These are phyloP conservation scores for Mediolabrus comicus DNA, from an alignment of 108 stramenopile genomes.

Conservation along the genomic window DNA sequence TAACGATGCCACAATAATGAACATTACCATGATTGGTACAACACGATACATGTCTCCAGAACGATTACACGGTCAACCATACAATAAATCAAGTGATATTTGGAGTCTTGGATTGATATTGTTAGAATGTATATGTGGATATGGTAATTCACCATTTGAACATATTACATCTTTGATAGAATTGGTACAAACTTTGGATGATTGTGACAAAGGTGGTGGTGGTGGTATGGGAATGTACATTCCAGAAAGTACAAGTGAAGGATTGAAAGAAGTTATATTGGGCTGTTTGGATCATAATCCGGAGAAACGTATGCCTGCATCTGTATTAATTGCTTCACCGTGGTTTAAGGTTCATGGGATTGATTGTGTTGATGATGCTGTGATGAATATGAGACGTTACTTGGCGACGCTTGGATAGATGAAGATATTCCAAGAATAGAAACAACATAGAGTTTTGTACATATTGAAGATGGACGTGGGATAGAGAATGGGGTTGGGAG, in stretches of 20 bases:
- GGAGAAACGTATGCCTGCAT: slow-evolving; percentile 71
- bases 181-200: slow-evolving; percentile 60
- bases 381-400: slow-evolving; percentile 32
- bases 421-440: neutral
- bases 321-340: slow-evolving; percentile 60
- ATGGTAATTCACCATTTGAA: slow-evolving; percentile 58
- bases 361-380: slow-evolving; percentile 32
- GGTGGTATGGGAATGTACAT: slow-evolving; percentile 24
- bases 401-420: slow-evolving; percentile 17
- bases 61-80: slow-evolving; percentile 71
- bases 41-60: slow-evolving; percentile 90
- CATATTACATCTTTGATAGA: slow-evolving; percentile 57
- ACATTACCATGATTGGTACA: slow-evolving; percentile 86
- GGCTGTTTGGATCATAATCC: slow-evolving; percentile 49
- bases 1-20: slow-evolving; percentile 46
- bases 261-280: slow-evolving; percentile 45
- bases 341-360: slow-evolving; percentile 56
- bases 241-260: slow-evolving; percentile 27
- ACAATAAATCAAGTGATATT: slow-evolving; percentile 79
- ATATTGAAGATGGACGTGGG: neutral
- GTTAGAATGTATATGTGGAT: slow-evolving; percentile 54
- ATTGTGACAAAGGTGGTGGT: slow-evolving; percentile 29
- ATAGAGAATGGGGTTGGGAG: neutral
- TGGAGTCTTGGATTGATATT: slow-evolving; percentile 90
- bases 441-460: neutral